Base-by-base conservation (phyloP, 78 protist species). In the Paratrimastix pyriformis region DNA sequence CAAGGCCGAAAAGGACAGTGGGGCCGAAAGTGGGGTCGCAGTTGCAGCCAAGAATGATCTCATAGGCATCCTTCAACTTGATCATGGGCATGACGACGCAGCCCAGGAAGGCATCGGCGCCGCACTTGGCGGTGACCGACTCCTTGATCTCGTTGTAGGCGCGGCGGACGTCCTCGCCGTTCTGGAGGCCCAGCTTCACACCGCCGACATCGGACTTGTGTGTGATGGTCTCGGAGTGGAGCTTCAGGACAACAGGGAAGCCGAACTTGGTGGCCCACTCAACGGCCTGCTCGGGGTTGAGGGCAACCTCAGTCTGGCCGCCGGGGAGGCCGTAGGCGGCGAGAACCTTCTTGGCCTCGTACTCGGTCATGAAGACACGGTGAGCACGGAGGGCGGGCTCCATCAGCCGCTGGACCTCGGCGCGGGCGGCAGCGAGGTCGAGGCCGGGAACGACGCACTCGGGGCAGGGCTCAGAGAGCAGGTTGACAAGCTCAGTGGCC, bases 121-220 rank as follows among this genome's bases (percentile, higher is more conserved):
- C 43, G 30, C 59, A 2, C 44, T 29, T 39, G 32, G 29, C 29
- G 46, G 66, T 46, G 7, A 45, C 40, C n/a, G 37, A 30, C 43
- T 13, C 46, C 40, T 54, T 33, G 54, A 79, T 79, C 45, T n/a
- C 30, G 7, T 69, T 30, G 76, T 46, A 79, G 42, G 55, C 75
- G 9, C 21, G 65, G 6, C 1, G 0, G 72, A 71, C 83, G 43
- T 55, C 71, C 30, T 65, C 83, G 42, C 7, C 76, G 48, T 2
- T 24, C 48, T 52, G 66, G 65, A 79, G 40, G 68, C 52, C 52
- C 45, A 79, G 42, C 69, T 37, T 3, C 46, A 79, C 83, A 55
- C 83, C 83, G 45, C 83, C 83, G 35, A 69, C 75, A 39, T 79
- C 76, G 44, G 76, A 50, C 68, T 79, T 79, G 69, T 79, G 83